phyloP scores from a whole-genome alignment of 352 stramenopile species.

The Phytopythium chamaehyphon region DNA sequence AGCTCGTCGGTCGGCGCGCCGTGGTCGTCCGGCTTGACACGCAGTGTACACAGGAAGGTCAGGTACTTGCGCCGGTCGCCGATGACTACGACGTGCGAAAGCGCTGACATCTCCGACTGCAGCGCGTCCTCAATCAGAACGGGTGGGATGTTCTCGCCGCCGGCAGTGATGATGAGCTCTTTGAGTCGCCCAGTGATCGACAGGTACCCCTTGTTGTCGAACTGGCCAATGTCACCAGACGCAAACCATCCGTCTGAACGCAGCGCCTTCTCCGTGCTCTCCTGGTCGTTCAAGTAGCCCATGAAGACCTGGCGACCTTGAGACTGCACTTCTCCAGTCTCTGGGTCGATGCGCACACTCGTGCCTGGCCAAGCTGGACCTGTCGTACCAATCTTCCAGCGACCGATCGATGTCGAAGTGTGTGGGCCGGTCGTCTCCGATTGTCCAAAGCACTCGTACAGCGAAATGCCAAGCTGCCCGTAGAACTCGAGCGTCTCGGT shows the following conservation, averaged over 20 bases:
- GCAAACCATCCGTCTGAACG: slow-evolving; percentile 80
- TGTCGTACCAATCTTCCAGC: slow-evolving; percentile 78
- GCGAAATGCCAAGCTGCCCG: slow-evolving; percentile 85
- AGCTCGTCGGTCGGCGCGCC: slow-evolving; percentile 56
- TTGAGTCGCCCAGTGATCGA: slow-evolving; percentile 90
- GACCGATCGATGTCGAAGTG: slow-evolving; percentile 43
- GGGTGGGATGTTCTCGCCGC: slow-evolving; percentile 89
- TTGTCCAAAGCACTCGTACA: slow-evolving; percentile 89
- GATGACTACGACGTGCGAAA: slow-evolving; percentile 87
- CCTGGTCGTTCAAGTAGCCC: slow-evolving; percentile 47
- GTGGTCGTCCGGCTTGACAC: slow-evolving; percentile 42
- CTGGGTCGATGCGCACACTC: slow-evolving; percentile 31
- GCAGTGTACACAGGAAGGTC: slow-evolving; percentile 71
- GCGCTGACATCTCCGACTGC: slow-evolving; percentile 56
- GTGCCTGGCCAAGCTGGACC: slow-evolving; percentile 45
- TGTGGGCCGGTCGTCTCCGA: slow-evolving; percentile 84
- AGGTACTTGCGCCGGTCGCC: slow-evolving; percentile 88
- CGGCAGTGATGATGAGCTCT: slow-evolving; percentile 89
- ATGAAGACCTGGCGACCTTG: slow-evolving; percentile 47
- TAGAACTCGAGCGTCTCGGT: slow-evolving; percentile 79
- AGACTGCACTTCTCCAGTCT: slow-evolving; percentile 53
- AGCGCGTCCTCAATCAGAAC: slow-evolving; percentile 80
- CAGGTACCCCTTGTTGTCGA: slow-evolving; percentile 78
- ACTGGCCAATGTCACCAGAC: slow-evolving; percentile 75
- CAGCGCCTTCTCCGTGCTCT: slow-evolving; percentile 37